These are phyloP conservation scores for Neocatenulostroma microsporum DNA, from an alignment of 2,329 filamentous ascomycete species.

Conservation along the genomic window DNA sequence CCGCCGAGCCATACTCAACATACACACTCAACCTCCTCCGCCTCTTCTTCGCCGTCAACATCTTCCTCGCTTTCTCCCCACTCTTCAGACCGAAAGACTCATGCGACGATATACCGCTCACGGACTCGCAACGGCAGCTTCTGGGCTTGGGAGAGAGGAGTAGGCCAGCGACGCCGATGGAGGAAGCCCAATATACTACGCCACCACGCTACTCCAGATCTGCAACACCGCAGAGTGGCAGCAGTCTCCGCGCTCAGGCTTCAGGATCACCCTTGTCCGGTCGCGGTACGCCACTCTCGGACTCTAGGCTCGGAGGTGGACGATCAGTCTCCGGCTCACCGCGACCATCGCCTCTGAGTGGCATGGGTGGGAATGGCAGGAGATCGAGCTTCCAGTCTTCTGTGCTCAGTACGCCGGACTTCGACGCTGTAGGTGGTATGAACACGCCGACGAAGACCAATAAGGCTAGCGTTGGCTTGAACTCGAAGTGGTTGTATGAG, in stretches of 20 bases:
- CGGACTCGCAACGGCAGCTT: slow-evolving; percentile 75
- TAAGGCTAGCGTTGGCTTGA: slow-evolving; percentile 63
- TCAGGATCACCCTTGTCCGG: slow-evolving; percentile 53
- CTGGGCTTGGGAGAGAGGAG: slow-evolving; percentile 67
- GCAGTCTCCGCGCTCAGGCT: slow-evolving; percentile 27
- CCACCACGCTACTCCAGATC: slow-evolving; percentile 81
- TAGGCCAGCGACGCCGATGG: slow-evolving; percentile 56
- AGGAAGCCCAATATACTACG: slow-evolving; percentile 67
- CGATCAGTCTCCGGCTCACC: slow-evolving; percentile 4
- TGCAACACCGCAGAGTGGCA: slow-evolving; percentile 54
- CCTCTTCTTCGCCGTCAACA: slow-evolving; percentile 53
- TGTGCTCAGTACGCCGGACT: slow-evolving; percentile 40
- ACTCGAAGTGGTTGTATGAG: slow-evolving; percentile 94
- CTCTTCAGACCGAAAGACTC: slow-evolving; percentile 66
- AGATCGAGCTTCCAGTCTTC: slow-evolving; percentile 56
- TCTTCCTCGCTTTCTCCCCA: slow-evolving; percentile 61
- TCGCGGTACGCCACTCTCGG: slow-evolving; percentile 38
- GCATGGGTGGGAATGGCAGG: slow-evolving; percentile 36
- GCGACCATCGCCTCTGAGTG: slow-evolving; percentile 13
- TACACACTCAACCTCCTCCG: slow-evolving; percentile 45
- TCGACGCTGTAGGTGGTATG: slow-evolving; percentile 18
- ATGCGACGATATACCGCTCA: slow-evolving; percentile 81
- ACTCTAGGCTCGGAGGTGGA: slow-evolving; percentile 2
- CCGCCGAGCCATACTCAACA: slow-evolving; percentile 18
- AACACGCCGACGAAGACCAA: slow-evolving; percentile 30